phyloP scores from a whole-genome alignment of 1,139 yeast species.

The Yamadazyma dendronema region DNA sequence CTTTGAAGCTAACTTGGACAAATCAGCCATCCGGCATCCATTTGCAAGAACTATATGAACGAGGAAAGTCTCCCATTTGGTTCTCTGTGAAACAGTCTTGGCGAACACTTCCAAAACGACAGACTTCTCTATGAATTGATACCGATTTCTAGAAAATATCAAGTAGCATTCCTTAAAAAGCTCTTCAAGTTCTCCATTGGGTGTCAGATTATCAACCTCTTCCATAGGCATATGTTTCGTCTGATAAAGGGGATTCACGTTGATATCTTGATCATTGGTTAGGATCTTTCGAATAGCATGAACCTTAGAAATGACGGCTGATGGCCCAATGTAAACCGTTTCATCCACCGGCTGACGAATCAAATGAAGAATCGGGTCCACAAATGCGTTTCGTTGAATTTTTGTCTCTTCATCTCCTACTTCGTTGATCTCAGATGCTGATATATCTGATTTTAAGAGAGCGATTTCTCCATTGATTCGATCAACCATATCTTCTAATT shows the following conservation, averaged over 20 bases:
- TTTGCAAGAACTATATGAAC: slow-evolving; percentile 12
- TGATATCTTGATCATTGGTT: slow-evolving; percentile 14
- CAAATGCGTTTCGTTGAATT: slow-evolving; percentile 4
- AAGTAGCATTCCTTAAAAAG: slow-evolving; percentile 13
- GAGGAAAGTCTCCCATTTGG: slow-evolving; percentile 13
- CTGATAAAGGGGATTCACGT: slow-evolving; percentile 5
- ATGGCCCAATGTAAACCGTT: slow-evolving; percentile 12
- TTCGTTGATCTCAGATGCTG: slow-evolving; percentile 6
- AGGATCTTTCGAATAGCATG: slow-evolving; percentile 15
- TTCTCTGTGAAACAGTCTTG: slow-evolving; percentile 7
- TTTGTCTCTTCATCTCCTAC: slow-evolving; percentile 3
- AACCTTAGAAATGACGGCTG: slow-evolving; percentile 16
- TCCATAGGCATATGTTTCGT: slow-evolving; percentile 6
- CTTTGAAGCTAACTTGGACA: slow-evolving; percentile 9
- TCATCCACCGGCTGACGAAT: slow-evolving; percentile 10
- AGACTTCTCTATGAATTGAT: slow-evolving; percentile 14
- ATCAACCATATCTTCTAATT: slow-evolving; percentile 8
- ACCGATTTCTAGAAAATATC: slow-evolving; percentile 12
- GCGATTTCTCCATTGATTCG: slow-evolving; percentile 7
- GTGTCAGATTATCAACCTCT: slow-evolving; percentile 3
- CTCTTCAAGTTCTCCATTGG: slow-evolving; percentile 9
- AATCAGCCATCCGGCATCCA: slow-evolving; percentile 14
- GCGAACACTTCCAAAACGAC: slow-evolving; percentile 6
- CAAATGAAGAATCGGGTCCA: slow-evolving; percentile 10
- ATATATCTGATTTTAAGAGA: slow-evolving; percentile 6